These are phyloP conservation scores for Albophoma yamanashiensis DNA, from an alignment of 2,329 filamentous ascomycete species.

Conservation along the genomic window DNA sequence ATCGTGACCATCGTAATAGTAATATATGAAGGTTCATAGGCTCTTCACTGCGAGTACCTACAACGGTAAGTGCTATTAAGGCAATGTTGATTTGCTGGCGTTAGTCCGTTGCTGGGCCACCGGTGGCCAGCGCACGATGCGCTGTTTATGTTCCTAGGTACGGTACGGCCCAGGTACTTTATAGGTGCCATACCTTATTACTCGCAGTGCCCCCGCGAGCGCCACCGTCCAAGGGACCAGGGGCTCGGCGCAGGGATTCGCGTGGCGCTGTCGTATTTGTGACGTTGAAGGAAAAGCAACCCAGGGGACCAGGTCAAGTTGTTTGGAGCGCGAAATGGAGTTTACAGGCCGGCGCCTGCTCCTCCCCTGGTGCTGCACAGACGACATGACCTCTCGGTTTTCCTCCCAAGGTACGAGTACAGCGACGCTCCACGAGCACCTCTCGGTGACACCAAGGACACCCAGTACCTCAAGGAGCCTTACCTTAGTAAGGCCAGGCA, in stretches of 20 bases:
- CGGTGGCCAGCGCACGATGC: not conserved
- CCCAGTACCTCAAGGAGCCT: too few species aligned
- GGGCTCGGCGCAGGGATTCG: not conserved
- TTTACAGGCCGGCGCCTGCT: not conserved
- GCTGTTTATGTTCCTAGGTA: not conserved
- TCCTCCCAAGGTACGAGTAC: too few species aligned
- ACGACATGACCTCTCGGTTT: not conserved
- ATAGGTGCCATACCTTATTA: too few species aligned
- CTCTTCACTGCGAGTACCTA: not conserved
- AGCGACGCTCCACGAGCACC: too few species aligned
- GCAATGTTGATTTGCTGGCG: too few species aligned
- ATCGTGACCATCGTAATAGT: not conserved
- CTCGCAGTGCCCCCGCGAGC: not conserved
- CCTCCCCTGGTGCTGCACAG: not conserved
- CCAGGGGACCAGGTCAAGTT: too few species aligned
- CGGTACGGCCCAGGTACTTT: too few species aligned
- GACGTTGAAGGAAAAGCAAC: not conserved
- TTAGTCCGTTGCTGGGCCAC: not conserved
- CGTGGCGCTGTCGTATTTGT: not conserved
- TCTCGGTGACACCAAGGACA: not conserved
- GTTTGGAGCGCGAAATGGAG: not conserved
- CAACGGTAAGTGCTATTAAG: too few species aligned
- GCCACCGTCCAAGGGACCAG: not conserved
- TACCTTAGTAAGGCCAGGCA: not conserved
- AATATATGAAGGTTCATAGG: not conserved